Conservation (phyloP, 805 yeast genomes). For the Naumovozyma dairenensis region DNA sequence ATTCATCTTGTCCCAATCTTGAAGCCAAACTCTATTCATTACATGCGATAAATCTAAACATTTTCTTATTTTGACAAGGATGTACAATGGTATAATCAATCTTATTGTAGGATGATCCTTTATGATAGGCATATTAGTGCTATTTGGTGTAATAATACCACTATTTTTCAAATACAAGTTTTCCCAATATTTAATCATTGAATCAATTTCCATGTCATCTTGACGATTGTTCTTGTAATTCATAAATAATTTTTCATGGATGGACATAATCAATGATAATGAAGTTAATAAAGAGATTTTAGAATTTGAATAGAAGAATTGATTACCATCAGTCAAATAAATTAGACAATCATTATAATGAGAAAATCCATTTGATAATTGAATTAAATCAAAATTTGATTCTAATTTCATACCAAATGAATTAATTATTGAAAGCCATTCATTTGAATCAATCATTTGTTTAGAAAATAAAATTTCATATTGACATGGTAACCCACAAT, state of each 20-base stretch:
- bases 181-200: conserved; percentile 61
- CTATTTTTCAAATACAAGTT: conserved; percentile 48
- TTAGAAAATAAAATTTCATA: conserved; percentile 57
- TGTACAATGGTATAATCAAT: conserved; percentile 54
- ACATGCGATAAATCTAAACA: conserved; percentile 54
- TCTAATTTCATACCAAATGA: conserved; percentile 35
- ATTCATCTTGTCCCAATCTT: conserved; percentile 65
- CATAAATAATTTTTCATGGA: conserved; percentile 55
- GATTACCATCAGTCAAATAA: conserved; percentile 35
- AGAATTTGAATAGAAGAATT: conserved; percentile 24
- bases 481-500: conserved; percentile 56
- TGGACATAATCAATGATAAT: conserved; percentile 48
- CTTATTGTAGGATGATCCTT: conserved; percentile 50
- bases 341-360: conserved; percentile 36
- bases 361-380: conserved; percentile 46
- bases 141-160: conserved; percentile 49
- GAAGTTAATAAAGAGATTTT: conserved; percentile 33
- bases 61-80: conserved; percentile 58
- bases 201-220: conserved; percentile 40
- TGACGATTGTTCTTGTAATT: conserved; percentile 32
- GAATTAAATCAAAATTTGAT: conserved; percentile 45
- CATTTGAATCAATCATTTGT: conserved; percentile 36
- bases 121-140: conserved; percentile 29
- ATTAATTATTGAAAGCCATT: conserved; percentile 41
- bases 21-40: conserved; percentile 47